phyloP scores from a whole-genome alignment of 2,329 filamentous ascomycete genomes.

The Annulohypoxylon truncatum region DNA sequence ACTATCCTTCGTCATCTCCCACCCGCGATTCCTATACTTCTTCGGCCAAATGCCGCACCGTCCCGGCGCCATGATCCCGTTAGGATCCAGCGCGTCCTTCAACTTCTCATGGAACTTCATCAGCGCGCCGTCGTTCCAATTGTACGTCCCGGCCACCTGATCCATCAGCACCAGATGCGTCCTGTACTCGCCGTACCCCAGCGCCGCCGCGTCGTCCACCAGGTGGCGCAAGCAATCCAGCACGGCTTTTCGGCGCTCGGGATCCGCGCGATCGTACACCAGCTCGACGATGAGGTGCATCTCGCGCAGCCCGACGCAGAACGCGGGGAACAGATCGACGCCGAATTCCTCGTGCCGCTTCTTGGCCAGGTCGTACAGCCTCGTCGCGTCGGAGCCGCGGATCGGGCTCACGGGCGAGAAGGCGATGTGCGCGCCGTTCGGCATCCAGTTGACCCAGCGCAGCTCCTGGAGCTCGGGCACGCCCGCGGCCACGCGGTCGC shows the following conservation, averaged over 20 bases:
- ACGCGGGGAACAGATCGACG: conserved; percentile 56
- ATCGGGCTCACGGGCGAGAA: conserved; percentile 61
- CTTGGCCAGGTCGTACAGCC: conserved; percentile 53
- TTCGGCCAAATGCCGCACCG: conserved; percentile 50
- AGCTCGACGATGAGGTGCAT: conserved; percentile 56
- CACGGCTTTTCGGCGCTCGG: conserved; percentile 42
- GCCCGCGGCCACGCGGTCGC: conserved; percentile 50
- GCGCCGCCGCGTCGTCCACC: conserved; percentile 53
- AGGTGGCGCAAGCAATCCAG: conserved; percentile 48
- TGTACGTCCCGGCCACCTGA: conserved; percentile 57
- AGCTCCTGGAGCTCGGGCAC: conserved; percentile 56
- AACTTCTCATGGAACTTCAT: conserved; percentile 56
- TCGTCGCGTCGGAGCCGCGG: conserved; percentile 55
- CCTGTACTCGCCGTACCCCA: conserved; percentile 58
- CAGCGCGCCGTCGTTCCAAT: conserved; percentile 55
- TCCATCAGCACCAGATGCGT: conserved; percentile 60
- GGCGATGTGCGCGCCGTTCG: conserved; percentile 57
- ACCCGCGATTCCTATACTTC: conserved; percentile 50
- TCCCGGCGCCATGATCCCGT: conserved; percentile 50
- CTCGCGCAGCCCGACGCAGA: conserved; percentile 57
- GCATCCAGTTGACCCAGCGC: conserved; percentile 56
- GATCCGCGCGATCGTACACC: conserved; percentile 49
- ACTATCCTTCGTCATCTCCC: conserved; percentile 52
- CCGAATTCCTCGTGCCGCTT: conserved; percentile 50
- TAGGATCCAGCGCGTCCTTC: conserved; percentile 58